Evolutionary conservation across 176 grass and related monocot genomes (phyloP).

Genomic region (Bothriochloa decipiens): DNA sequence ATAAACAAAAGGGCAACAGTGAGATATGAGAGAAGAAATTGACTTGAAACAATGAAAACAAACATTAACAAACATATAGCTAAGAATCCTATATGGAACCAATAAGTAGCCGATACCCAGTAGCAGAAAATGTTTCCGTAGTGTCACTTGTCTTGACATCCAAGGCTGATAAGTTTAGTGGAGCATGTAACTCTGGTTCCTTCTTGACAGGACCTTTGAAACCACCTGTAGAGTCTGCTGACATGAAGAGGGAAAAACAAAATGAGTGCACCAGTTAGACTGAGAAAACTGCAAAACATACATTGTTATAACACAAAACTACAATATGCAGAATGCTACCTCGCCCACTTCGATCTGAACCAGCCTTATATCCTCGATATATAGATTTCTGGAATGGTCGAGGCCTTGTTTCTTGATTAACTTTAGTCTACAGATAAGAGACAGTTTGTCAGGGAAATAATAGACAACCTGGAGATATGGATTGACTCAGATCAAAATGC

Average conservation of each 20-base stretch:
- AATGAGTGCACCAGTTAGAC: not conserved
- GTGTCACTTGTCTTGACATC: constrained; percentile 46
- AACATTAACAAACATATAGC: not conserved
- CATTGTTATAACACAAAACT: constrained; percentile 2
- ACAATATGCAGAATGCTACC: constrained; percentile 46
- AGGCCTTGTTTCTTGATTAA: constrained; percentile 54
- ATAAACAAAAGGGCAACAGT: not conserved
- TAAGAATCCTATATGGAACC: constrained; percentile 11
- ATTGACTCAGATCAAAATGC: constrained; percentile 22
- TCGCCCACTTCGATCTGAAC: constrained; percentile 50
- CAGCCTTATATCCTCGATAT: constrained; percentile 51
- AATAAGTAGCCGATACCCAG: constrained; percentile 39
- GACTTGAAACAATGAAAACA: constrained; percentile 5
- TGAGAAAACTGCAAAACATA: not conserved
- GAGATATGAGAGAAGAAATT: not conserved
- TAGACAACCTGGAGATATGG: constrained; percentile 10
- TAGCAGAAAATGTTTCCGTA: constrained; percentile 37
- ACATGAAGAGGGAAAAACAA: constrained; percentile 14
- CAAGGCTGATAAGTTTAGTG: constrained; percentile 28
- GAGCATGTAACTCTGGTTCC: constrained; percentile 46
- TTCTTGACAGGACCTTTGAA: constrained; percentile 57
- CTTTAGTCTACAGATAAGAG: constrained; percentile 52
- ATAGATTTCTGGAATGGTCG: constrained; percentile 51
- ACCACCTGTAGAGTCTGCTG: constrained; percentile 32
- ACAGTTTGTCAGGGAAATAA: constrained; percentile 17